phyloP scores from a whole-genome alignment of 306 rosid species.

The Castanospermum australe region DNA sequence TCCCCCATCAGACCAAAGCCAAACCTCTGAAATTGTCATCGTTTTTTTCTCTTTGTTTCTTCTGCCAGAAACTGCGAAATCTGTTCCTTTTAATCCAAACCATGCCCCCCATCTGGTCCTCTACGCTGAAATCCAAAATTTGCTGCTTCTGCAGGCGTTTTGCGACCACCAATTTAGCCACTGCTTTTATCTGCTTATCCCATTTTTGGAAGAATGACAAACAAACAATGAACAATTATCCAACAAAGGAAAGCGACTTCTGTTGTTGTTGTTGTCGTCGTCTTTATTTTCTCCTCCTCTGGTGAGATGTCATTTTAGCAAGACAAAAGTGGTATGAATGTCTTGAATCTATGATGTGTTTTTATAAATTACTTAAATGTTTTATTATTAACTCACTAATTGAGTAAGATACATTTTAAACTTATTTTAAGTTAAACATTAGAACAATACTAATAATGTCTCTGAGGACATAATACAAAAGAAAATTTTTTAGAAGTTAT shows the following conservation, averaged over 20 bases:
- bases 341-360: background rate
- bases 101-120: constrained; percentile 22
- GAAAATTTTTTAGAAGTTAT: too few relatives aligned
- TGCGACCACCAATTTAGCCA: constrained; percentile 20
- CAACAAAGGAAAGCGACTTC: constrained; percentile 10
- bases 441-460: too few relatives aligned
- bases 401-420: too few relatives aligned
- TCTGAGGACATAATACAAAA: too few relatives aligned
- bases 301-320: constrained; percentile 14
- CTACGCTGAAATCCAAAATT: background rate
- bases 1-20: background rate
- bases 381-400: too few relatives aligned
- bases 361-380: too few relatives aligned
- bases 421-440: too few relatives aligned
- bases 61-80: background rate
- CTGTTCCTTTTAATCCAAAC: constrained; percentile 4
- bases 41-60: background rate
- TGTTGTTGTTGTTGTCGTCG: background rate
- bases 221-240: constrained; percentile 7
- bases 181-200: constrained; percentile 18
- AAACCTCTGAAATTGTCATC: background rate
- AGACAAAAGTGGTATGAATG: background rate
- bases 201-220: background rate
- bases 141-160: constrained; percentile 10
- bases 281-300: background rate